These are phyloP conservation scores for Aspergillus ochraceoroseus DNA, from an alignment of 2,329 filamentous ascomycete species.

Conservation along the genomic window DNA sequence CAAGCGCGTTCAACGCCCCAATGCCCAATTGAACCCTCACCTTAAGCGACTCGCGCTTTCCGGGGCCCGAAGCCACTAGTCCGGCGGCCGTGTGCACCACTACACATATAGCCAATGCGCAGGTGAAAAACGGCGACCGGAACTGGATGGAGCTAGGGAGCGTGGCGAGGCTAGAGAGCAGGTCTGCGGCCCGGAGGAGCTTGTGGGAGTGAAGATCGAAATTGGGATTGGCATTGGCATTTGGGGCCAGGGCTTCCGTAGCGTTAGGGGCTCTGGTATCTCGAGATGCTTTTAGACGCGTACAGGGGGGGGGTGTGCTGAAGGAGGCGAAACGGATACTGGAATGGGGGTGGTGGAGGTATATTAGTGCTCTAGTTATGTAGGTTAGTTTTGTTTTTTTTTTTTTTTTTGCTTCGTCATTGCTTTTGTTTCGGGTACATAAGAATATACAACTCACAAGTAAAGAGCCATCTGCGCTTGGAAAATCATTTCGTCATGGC, in stretches of 20 bases:
- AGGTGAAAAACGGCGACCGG: constrained; percentile 76
- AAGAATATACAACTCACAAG: constrained; percentile 20
- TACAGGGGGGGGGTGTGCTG: constrained; percentile 19
- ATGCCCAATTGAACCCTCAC: constrained; percentile 30
- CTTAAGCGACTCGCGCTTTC: constrained; percentile 24
- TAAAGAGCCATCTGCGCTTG: constrained; percentile 32
- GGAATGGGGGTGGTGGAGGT: constrained; percentile 69
- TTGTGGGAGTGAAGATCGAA: constrained; percentile 60
- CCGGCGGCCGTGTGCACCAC: constrained; percentile 73
- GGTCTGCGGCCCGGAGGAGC: constrained; percentile 68
- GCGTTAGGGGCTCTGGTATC: too few species aligned
- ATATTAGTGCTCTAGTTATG: constrained; percentile 48
- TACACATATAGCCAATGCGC: constrained; percentile 65
- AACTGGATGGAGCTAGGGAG: constrained; percentile 50
- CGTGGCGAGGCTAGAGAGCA: constrained; percentile 67
- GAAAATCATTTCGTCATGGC: constrained; percentile 58
- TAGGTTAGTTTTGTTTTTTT: not conserved
- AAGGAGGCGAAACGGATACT: constrained; percentile 47
- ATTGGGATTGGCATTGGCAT: not conserved
- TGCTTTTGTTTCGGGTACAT: too few species aligned
- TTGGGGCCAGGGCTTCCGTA: too few species aligned
- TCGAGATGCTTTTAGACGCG: constrained; percentile 10
- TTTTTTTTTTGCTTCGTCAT: not conserved
- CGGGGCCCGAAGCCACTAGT: constrained; percentile 44
- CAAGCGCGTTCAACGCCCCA: constrained; percentile 27